Base-by-base conservation (phyloP, 164 flowering plant species). In the Macadamia tetraphylla region DNA sequence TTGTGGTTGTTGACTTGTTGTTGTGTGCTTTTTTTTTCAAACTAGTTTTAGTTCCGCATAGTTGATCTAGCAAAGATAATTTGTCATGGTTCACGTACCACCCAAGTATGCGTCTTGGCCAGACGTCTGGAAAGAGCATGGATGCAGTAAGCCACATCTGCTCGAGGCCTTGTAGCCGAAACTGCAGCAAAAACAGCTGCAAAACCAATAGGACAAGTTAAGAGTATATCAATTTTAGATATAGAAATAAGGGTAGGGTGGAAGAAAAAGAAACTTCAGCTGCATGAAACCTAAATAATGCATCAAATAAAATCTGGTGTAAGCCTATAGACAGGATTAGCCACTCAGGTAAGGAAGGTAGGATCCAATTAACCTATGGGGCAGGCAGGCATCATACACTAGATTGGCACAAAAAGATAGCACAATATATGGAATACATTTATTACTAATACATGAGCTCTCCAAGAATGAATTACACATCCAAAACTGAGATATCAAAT, bases 141-240 rank as follows among this genome's bases (percentile, higher is more conserved):
- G 66, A 94, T 94, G 79, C 99, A 90, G 64, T 94, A 92, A 30
- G 96, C 98, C 71, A 92, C 97, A 83, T 94, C 98, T 73, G 97
- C 94, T 11, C 98, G 88, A 48, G 99, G 99, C 67, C 92, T 85
- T 63, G 92, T 84, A 61, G 98, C 96, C 31, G 98, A 90, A 69
- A 90, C 59, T 44, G 91, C 88, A 63, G 87, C 73, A 79, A 95
- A 95, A 62, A 95, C 84, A 75, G 91, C 96, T 89, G 87, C 82
- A 76, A 67, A 67, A 55, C 29, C 31, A 48, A 72, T 51, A 48
- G 13, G 31, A 13, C 59, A 53, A 17, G 18, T 14, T 17, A n/a
- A 23, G 6, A 17, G 18, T 53, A 12, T 53, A 53, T 53, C 57
- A 53, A 53, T 53, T 14, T 4, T 53, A 12, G 6, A 46, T 9